Evolutionary conservation across 441 rosid species (phyloP), one percentile per base, ranked within the genome.

Genomic region (Pelargonium australe): DNA sequence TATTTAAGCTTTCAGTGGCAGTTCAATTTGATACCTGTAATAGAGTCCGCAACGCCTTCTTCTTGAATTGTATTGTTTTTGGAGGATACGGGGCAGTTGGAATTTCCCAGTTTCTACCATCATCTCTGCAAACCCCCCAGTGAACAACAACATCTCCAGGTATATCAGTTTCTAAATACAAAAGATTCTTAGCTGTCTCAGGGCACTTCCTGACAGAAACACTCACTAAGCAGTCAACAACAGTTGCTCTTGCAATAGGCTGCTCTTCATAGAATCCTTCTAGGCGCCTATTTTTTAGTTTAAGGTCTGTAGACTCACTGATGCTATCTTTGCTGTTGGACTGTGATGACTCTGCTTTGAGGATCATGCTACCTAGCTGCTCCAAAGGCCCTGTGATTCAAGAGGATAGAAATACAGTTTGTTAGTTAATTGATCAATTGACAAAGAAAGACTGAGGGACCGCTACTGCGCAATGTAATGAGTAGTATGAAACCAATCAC

Each of bases 71-170:
- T 67, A 45, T 71, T 73, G 99, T 91, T 74, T 79, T 90, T 31
- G 87, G 86, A 16, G 99, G 99, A 81, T 88, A 69, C 40, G 97
- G 89, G 67, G 83, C 86, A 73, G 85, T 74, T 68, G 94, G 93
- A 79, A 91, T 81, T 84, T 88, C 95, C 99, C 99, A 94, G 40
- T 75, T 81, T 85, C 78, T 87, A 47, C 76, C 68, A 64, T 80
- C 84, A 78, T 83, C 87, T 85, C 85, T 91, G 86, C 95, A 91
- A 79, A 89, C 94, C 70, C 99, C 99, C 99, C 99, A 94, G 85
- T 94, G 99, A 75, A 87, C 85, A 80, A 84, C 73, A 70, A 87
- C 94, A 82, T 89, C 86, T 85, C 87, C 97, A 19, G 87, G 87
- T 51, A 91, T 73, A 87, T 91, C 97, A 69, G 94, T 88, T 72